A percentile compares a stretch with the other conserved stretches of the same genome.
These are phyloP conservation scores for Blastobotrys robertii DNA, from an alignment of 805 yeast genomes.

Conservation along the genomic window DNA sequence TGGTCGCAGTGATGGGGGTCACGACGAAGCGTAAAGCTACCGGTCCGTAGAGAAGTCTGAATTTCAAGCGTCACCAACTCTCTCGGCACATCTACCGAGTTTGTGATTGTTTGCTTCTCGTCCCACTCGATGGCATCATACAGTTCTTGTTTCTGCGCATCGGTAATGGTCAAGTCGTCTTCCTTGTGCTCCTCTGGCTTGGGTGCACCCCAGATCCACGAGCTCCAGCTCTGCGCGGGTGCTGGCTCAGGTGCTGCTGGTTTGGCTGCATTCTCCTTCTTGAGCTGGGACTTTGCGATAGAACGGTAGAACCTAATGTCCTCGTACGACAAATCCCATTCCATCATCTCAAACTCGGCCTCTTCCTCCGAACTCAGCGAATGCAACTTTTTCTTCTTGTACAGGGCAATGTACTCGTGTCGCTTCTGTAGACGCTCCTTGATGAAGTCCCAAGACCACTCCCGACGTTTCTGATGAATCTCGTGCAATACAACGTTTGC, in stretches of 20 bases:
- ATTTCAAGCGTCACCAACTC: conserved; percentile 63
- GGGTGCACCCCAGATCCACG: conserved; percentile 24
- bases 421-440: conserved; percentile 64
- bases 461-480: conserved; percentile 68
- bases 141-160: conserved; percentile 80
- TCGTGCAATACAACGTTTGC: conserved; percentile 68
- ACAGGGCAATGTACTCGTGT: conserved; percentile 52
- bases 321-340: conserved; percentile 54
- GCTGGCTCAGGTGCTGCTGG: conserved; percentile 8
- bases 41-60: conserved; percentile 58
- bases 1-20: conserved; percentile 28
- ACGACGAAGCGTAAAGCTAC: conserved; percentile 57
- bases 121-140: conserved; percentile 91
- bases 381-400: conserved; percentile 48
- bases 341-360: conserved; percentile 40
- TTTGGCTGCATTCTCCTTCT: conserved; percentile 39
- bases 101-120: conserved; percentile 42
- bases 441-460: conserved; percentile 85
- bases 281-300: conserved; percentile 56
- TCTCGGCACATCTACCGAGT: conserved; percentile 47
- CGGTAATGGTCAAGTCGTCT: conserved; percentile 43
- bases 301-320: conserved; percentile 82
- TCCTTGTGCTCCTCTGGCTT: conserved; percentile 7
- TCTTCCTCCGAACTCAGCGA: conserved; percentile 14
- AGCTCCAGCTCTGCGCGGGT: conserved; percentile 15